Evolutionary conservation across 352 stramenopile genomes (phyloP).

Genomic region (Paralagenidium karlingii): DNA sequence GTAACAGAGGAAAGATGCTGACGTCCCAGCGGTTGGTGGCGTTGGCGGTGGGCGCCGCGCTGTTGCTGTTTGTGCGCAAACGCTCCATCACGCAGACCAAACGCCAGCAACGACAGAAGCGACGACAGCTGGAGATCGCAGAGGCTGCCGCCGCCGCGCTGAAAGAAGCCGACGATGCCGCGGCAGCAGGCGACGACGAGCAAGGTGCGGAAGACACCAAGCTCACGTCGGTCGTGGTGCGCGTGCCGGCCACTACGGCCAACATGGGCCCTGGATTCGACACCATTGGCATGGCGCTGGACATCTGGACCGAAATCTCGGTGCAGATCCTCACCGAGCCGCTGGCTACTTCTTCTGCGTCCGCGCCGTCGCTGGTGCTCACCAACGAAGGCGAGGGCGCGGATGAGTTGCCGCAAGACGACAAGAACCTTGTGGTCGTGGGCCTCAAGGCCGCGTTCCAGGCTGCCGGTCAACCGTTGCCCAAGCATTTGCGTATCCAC

Average conservation of each 20-base stretch:
- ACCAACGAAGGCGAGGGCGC: constrained; percentile 95
- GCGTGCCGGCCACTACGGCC: constrained; percentile 95
- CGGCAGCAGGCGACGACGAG: too few relatives aligned
- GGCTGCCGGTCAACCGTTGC: constrained; percentile 89
- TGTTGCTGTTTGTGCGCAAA: too few relatives aligned
- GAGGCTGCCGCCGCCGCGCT: too few relatives aligned
- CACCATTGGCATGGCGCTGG: constrained; percentile 96
- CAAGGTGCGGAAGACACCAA: too few relatives aligned
- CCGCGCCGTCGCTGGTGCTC: constrained; percentile 85
- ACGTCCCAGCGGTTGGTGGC: too few relatives aligned
- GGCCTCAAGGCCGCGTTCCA: constrained; percentile 94
- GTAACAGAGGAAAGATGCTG: too few relatives aligned
- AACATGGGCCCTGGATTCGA: constrained; percentile 98
- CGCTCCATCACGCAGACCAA: too few relatives aligned
- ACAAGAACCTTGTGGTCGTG: constrained; percentile 89
- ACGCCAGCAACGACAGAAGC: too few relatives aligned
- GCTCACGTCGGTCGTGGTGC: constrained; percentile 96
- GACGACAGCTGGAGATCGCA: too few relatives aligned
- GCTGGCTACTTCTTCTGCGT: neutral
- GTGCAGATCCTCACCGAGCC: constrained; percentile 67
- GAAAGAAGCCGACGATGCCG: too few relatives aligned
- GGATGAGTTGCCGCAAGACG: constrained; percentile 81
- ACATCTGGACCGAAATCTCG: constrained; percentile 98
- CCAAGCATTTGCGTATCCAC: constrained; percentile 90
- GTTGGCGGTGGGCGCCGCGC: too few relatives aligned